Evolutionary conservation across 495 filamentous ascomycete genomes (phyloP).

Genomic region (Penicillium lagena): DNA sequence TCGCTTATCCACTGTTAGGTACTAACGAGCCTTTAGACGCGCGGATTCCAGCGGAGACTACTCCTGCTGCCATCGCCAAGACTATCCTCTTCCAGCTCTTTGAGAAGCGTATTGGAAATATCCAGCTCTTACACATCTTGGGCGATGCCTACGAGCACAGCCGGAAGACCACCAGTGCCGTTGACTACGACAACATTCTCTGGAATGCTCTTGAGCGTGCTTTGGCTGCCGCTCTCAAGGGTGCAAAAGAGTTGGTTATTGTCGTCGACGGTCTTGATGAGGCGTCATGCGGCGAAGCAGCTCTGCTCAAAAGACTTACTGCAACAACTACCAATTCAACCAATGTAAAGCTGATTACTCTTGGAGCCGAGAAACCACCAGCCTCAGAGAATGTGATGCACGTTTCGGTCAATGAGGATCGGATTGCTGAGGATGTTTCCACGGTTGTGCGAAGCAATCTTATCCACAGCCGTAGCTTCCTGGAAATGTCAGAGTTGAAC

Average conservation of each 20-base stretch:
- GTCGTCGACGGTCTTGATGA: constrained; percentile 33
- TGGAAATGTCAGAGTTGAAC: too few relatives aligned
- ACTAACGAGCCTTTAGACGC: too few relatives aligned
- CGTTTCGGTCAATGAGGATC: too few relatives aligned
- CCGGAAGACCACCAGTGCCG: not conserved
- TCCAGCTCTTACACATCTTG: constrained; percentile 27
- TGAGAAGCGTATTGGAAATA: constrained; percentile 30
- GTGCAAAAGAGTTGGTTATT: constrained; percentile 27
- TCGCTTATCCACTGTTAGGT: too few relatives aligned
- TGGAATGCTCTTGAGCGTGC: too few relatives aligned
- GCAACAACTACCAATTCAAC: constrained; percentile 14
- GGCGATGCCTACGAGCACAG: constrained; percentile 23
- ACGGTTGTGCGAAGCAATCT: too few relatives aligned
- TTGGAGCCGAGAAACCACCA: constrained; percentile 19
- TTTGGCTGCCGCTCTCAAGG: constrained; percentile 11
- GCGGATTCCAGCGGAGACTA: too few relatives aligned
- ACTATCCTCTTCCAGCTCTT: constrained; percentile 31
- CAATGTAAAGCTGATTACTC: constrained; percentile 23
- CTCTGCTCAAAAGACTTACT: constrained; percentile 18
- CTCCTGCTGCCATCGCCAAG: constrained; percentile 9
- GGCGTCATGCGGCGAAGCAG: constrained; percentile 20
- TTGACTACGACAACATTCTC: too few relatives aligned
- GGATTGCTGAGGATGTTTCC: too few relatives aligned
- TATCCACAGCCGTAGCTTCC: too few relatives aligned
- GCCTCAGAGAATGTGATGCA: too few relatives aligned